Conservation (phyloP, 75 land plant species). For the Pinus tabuliformis region DNA sequence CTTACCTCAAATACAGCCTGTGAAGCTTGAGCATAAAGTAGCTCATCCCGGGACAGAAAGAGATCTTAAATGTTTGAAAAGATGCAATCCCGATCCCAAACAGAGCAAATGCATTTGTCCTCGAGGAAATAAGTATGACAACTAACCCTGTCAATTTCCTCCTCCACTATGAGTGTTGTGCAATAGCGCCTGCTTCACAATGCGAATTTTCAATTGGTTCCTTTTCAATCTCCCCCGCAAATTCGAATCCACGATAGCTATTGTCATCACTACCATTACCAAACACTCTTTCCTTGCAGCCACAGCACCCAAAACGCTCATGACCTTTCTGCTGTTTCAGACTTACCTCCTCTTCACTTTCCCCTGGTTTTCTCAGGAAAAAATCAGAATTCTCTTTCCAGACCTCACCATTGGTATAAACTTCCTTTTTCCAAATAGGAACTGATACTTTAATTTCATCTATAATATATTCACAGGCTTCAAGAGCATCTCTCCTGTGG, state of each 20-base stretch:
- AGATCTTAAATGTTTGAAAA: too few relatives aligned
- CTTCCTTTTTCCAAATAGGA: slow-evolving; percentile 98
- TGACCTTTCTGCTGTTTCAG: not conserved
- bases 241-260: not conserved
- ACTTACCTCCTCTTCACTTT: slow-evolving; percentile 19
- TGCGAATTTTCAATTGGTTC: too few relatives aligned
- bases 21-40: too few relatives aligned
- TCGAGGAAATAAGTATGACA: too few relatives aligned
- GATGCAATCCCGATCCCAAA: too few relatives aligned
- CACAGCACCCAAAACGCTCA: not conserved
- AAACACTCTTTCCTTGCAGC: slow-evolving; percentile 6
- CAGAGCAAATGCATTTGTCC: too few relatives aligned
- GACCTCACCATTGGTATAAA: slow-evolving; percentile 81
- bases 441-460: slow-evolving; percentile 92
- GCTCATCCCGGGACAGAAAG: too few relatives aligned
- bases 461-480: slow-evolving; percentile 77
- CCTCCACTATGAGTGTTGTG: too few relatives aligned
- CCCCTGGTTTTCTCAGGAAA: slow-evolving; percentile 21
- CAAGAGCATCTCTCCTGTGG: slow-evolving; percentile 77
- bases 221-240: too few relatives aligned
- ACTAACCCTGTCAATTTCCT: too few relatives aligned
- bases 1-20: too few relatives aligned
- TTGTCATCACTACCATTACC: not conserved
- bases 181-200: too few relatives aligned
- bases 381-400: slow-evolving; percentile 98